Evolutionary conservation across 805 yeast genomes (phyloP), one percentile per base, ranked within the genome.

Genomic region (Dipodascus albidus): DNA sequence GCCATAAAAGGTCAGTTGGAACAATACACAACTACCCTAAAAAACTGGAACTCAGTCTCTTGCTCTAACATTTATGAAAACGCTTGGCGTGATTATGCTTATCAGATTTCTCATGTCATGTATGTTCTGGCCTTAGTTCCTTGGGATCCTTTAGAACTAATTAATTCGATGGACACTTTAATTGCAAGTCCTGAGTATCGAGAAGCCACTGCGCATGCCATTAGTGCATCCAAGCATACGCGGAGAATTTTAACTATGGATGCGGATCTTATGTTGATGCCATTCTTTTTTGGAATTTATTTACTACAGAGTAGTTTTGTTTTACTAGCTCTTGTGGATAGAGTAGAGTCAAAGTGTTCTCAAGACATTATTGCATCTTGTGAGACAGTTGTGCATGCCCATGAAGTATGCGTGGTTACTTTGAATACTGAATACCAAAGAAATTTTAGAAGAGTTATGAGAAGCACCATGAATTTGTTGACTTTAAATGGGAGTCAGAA

Each of bases 201-300:
- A 11, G 53, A 53, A 38, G 60, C 60, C 17, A 57, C 61, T 35
- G 58, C 54, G 49, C 65, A 62, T 50, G 61, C 67, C 3, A 55
- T 64, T n/a, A 56, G 55, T 22, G 64, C 61, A 23, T 63, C 64
- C 15, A 58, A 60, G 52, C 53, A 59, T 27, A 55, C 59, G 3
- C 55, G 60, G 23, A 58, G 60, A 24, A 63, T 64, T 17, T 54
- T 64, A n/a, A 61, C 62, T 6, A 55, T 57, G 31, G 67, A 64
- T 49, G 62, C 62, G 15, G 67, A 62, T 44, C 51, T 64, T 41
- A 58, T 55, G 50, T 51, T 60, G 42, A 62, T 64, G 58, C 67
- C 67, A 8, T 64, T 64, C 55, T 64, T 64, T 52, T 60, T 60
- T 23, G 67, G 67, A 19, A 64, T 64, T 23, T 62, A 64, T 48